Evolutionary conservation across 495 filamentous ascomycete species (phyloP), one percentile per base, ranked within the genome.

Genomic region (Penicillium longicatenatum): DNA sequence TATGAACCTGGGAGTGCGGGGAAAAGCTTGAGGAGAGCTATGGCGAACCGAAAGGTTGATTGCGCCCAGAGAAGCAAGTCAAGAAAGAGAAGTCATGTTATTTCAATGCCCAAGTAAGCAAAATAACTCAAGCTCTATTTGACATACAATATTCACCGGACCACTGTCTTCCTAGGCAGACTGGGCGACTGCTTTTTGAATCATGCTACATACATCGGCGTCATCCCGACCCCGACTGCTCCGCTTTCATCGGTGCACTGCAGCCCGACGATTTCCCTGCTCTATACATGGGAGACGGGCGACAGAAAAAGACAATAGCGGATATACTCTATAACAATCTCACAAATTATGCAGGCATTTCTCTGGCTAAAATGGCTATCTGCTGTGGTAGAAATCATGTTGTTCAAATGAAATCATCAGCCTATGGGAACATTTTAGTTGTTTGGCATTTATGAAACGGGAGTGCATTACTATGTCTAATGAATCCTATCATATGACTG

Each of bases 231-330:
- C 16, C 21, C 24, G 22, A 6, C 19, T 26, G 17, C 45, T 37
- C 49, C 49, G 22, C 49, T 51, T 51, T 37, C 17, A 14, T 37
- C 49, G 49, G 49, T 51, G 6, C 49, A 51, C 49, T 37, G 49
- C 10, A 24, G 30, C 30, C 49, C 49, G 49, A 22, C 49, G 20
- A 21, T 46, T 45, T 1, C 12, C 3, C 0, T 26, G 17, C 0
- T 39, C 37, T 3, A 9, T 14, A 35, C 9, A 6, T 35, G 37
- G 3, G 16, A 2, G 11, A 12, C 5, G 14, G 16, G 4, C 14
- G n/a, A n/a, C 8, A 9, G 31, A 35, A 35, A 35, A 14, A 10
- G 1, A 11, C 12, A 35, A 35, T 10, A 9, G 12, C 31, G 10
- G 31, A 11, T 35, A 12, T 14, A 11, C 8, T 3, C 12, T 35